These are phyloP conservation scores for Eragrostis tef DNA, from an alignment of 202 grass and related monocot species.

Conservation along the genomic window DNA sequence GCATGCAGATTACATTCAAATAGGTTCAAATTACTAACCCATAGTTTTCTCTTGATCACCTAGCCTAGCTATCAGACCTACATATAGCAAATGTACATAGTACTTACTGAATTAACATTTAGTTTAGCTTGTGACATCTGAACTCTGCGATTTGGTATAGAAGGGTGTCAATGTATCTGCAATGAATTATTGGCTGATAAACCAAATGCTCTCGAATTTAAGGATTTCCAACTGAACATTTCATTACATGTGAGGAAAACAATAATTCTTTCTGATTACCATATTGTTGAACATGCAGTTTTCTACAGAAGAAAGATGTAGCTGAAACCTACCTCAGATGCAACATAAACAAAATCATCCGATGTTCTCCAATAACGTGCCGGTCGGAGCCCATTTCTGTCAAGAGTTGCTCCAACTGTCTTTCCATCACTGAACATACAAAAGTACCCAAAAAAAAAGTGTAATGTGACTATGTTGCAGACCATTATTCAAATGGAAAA, in stretches of 20 bases:
- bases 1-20: constrained; percentile 36
- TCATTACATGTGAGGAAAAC: constrained; percentile 36
- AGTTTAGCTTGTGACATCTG: constrained; percentile 64
- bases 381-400: constrained; percentile 99
- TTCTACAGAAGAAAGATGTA: constrained; percentile 42
- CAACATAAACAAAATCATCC: constrained; percentile 99
- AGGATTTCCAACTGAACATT: constrained; percentile 40
- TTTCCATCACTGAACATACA: constrained; percentile 80
- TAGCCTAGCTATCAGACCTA: constrained; percentile 43
- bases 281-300: constrained; percentile 24
- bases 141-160: constrained; percentile 62
- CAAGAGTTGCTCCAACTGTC: constrained; percentile 91
- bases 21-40: constrained; percentile 36
- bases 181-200: constrained; percentile 62
- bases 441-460: constrained; percentile 30
- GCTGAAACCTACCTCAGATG: constrained; percentile 81
- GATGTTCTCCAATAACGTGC: constrained; percentile 98
- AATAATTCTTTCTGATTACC: constrained; percentile 27
- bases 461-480: constrained; percentile 42
- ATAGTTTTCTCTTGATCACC: constrained; percentile 48
- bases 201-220: constrained; percentile 57
- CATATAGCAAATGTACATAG: constrained; percentile 56
- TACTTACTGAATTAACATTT: constrained; percentile 65
- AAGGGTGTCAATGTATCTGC: constrained; percentile 63
- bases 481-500: constrained; percentile 17